A percentile compares a stretch with the other conserved stretches of the same genome.
Conservation (phyloP, 768 basidiomycete genomes). For the Boletus vinaceobasis region DNA sequence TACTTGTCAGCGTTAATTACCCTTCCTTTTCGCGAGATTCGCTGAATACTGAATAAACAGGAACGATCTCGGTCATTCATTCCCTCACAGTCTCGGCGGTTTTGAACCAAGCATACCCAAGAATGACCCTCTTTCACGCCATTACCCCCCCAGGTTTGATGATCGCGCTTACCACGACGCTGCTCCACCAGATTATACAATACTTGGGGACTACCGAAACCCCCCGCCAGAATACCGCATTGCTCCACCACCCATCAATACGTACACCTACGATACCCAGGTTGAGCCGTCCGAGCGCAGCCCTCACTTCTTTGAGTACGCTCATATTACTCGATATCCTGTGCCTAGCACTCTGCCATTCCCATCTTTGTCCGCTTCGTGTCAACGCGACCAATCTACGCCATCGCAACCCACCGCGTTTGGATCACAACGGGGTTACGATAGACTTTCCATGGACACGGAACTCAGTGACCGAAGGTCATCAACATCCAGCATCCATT, state of each 20-base stretch:
- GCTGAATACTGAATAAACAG: constrained; percentile 33
- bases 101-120: constrained; percentile 18
- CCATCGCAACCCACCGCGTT: constrained; percentile 4
- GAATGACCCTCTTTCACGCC: constrained; percentile 3
- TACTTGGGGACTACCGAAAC: constrained; percentile 12
- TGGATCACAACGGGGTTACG: constrained; percentile 10
- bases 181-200: constrained; percentile 14
- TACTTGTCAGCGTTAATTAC: constrained; percentile 32
- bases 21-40: constrained; percentile 12
- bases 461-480: constrained; percentile 9
- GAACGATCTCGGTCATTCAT: constrained; percentile 26
- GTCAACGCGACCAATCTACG: constrained; percentile 3
- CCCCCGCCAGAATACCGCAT: constrained; percentile 13
- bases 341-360: constrained; percentile 22
- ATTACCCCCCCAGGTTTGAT: constrained; percentile 8
- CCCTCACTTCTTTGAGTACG: constrained; percentile 26
- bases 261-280: constrained; percentile 11
- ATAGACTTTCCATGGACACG: constrained; percentile 5
- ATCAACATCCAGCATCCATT: constrained; percentile 9
- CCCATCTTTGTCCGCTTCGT: not conserved
- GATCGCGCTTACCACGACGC: constrained; percentile 4
- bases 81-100: constrained; percentile 26
- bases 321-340: constrained; percentile 28
- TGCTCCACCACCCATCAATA: constrained; percentile 5
- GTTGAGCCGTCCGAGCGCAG: constrained; percentile 8